Conservation (phyloP, 2,329 filamentous ascomycete genomes). For the Knufia fluminis region DNA sequence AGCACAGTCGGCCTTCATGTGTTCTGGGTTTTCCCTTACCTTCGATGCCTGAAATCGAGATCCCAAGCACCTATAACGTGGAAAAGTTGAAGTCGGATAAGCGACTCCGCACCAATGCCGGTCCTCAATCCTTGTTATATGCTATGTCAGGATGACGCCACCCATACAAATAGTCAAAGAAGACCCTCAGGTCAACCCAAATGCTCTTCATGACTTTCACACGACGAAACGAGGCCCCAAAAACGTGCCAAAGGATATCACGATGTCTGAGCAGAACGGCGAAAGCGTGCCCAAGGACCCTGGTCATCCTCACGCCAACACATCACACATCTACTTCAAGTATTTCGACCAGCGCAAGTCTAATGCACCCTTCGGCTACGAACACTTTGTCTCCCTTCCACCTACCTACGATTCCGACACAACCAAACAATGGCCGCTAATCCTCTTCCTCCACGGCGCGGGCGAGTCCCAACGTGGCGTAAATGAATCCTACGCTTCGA, state of each 20-base stretch:
- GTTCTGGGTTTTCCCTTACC: too few relatives aligned
- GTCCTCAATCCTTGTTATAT: not conserved
- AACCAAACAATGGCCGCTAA: constrained; percentile 11
- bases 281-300: constrained; percentile 11
- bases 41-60: too few relatives aligned
- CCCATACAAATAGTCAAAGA: not conserved
- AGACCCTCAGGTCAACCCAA: constrained; percentile 11
- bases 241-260: constrained; percentile 11
- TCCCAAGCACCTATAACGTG: too few relatives aligned
- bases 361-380: constrained; percentile 16
- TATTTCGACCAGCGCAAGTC: constrained; percentile 13
- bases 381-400: constrained; percentile 16
- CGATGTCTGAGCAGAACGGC: not conserved
- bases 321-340: constrained; percentile 12
- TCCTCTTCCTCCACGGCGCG: constrained; percentile 16
- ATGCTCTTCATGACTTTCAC: constrained; percentile 17
- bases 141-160: not conserved
- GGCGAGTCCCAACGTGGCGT: constrained; percentile 13
- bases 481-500: constrained; percentile 12
- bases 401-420: constrained; percentile 10
- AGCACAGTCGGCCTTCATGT: too few relatives aligned
- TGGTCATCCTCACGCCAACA: constrained; percentile 12
- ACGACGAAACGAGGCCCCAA: constrained; percentile 13
- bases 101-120: not conserved
- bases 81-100: too few relatives aligned